Evolutionary conservation across 169 alveolate species (phyloP), one percentile per base, ranked within the genome.

Genomic region (Cryptosporidium parvum): DNA sequence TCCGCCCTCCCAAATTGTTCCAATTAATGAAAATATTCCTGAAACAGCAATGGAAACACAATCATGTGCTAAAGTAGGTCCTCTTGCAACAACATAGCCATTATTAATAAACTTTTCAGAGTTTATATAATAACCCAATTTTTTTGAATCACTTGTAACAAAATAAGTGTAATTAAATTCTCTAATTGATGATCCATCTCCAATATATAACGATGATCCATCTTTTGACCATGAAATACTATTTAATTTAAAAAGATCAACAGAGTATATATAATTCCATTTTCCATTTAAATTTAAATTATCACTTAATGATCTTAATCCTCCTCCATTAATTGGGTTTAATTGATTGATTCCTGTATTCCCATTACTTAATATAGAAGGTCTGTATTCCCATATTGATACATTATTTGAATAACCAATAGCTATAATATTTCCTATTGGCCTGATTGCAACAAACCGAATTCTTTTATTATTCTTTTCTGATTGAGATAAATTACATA

Each of bases 1-100:
- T 21, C 89, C 89, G 3, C 75, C 89, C 21, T 80, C 89, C 89
- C 89, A 80, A 80, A 80, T 33, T 26, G 75, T 39, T 2, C 89
- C 89, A n/a, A 80, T 45, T 18, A 80, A 21, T 18, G 89, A 80
- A 45, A 80, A 80, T 21, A 44, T 37, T 12, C 58, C 45, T 1
- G 89, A 80, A 3, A 39, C 52, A n/a, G 89, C 65, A 29, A 80
- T 80, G 1, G 80, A 59, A 44, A 62, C 68, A 80, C 89, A 80
- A 42, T 80, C 89, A 48, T 80, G 75, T 42, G 75, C 89, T 45
- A 80, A 7, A 33, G 89, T 80, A 12, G 89, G 89, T 7, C 80
- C 89, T 65, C 75, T 80, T 42, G 75, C 59, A 23, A 80, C 75
- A 33, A 62, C 65, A 16, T 67, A n/a, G 12, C 89, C 89, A 80